Conservation (phyloP, 768 basidiomycete species). For the Tricholoma bakamatsutake region DNA sequence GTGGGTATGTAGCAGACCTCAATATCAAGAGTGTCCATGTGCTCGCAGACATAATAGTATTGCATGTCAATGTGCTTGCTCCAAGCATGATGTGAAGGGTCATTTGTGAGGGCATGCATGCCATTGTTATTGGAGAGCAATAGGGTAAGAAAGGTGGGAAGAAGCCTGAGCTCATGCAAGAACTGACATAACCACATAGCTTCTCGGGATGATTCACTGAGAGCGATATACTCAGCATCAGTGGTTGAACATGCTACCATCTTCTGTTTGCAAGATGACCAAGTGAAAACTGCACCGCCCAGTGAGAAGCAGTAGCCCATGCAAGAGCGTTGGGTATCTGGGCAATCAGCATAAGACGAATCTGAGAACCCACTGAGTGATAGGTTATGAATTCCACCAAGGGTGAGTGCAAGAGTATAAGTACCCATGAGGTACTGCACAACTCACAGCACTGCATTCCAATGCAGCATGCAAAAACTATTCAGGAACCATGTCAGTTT, state of each 20-base stretch:
- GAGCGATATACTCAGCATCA: constrained; percentile 35
- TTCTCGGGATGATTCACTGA: constrained; percentile 14
- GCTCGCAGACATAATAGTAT: constrained; percentile 26
- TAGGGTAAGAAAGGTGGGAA: constrained; percentile 2
- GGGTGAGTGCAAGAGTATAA: not conserved
- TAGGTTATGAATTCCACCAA: constrained; percentile 3
- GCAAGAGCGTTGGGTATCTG: constrained; percentile 12
- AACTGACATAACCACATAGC: constrained; percentile 10
- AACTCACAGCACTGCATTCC: constrained; percentile 18
- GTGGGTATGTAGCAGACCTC: no score
- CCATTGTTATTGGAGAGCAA: constrained; percentile 26
- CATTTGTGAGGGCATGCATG: constrained; percentile 22
- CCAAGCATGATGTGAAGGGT: constrained; percentile 24
- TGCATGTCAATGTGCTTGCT: constrained; percentile 35
- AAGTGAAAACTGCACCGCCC: constrained; percentile 25
- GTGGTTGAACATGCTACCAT: constrained; percentile 20
- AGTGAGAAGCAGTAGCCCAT: constrained; percentile 30
- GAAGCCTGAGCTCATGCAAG: constrained; percentile 4
- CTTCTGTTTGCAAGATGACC: constrained; percentile 29
- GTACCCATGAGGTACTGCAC: constrained; percentile 13
- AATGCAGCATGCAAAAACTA: constrained; percentile 18
- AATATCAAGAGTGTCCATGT: no score
- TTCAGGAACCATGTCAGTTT: constrained; percentile 24
- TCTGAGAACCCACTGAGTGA: constrained; percentile 10
- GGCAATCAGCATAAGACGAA: constrained; percentile 8